Percentiles rank a stretch among this genome's conserved stretches.
phyloP scores from a whole-genome alignment of 139 green algal species.

The Micromonas commoda region DNA sequence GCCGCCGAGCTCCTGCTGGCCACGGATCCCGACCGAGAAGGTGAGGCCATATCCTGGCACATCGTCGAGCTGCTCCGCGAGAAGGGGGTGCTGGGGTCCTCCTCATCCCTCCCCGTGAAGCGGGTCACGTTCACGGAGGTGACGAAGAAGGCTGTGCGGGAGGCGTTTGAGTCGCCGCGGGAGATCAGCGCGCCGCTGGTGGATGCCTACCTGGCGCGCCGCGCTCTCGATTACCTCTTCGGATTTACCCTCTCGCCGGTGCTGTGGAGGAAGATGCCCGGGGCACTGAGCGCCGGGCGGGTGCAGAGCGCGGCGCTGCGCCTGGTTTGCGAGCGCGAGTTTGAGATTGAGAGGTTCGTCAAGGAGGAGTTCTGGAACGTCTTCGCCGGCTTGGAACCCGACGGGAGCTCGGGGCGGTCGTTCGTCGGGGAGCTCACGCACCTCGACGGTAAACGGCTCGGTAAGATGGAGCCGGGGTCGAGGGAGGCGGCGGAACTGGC shows the following conservation, averaged over 20 bases:
- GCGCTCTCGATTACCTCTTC: conserved; percentile 82
- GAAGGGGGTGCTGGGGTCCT: neutral
- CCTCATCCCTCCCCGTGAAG: neutral
- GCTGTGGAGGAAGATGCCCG: conserved; percentile 83
- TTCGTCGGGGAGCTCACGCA: conserved; percentile 1
- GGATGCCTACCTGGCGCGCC: conserved; percentile 79
- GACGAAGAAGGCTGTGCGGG: conserved; percentile 62
- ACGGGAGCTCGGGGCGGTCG: neutral
- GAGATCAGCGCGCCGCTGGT: conserved; percentile 60
- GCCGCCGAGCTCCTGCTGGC: conserved; percentile 66
- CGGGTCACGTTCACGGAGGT: conserved; percentile 68
- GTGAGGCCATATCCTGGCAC: conserved; percentile 96
- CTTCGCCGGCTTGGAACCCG: neutral
- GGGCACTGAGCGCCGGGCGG: conserved; percentile 45
- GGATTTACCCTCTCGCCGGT: conserved; percentile 81
- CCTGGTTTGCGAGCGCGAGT: conserved; percentile 75
- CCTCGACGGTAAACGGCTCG: conserved; percentile 40
- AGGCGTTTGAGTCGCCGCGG: conserved; percentile 57
- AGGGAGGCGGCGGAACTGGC: conserved; percentile 37
- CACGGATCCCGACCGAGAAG: conserved; percentile 87
- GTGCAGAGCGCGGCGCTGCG: conserved; percentile 85
- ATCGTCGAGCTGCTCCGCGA: conserved; percentile 60
- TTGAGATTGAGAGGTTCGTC: conserved; percentile 56
- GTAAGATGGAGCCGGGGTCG: conserved; percentile 37
- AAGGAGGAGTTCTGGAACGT: conserved; percentile 57